Base-by-base conservation (phyloP, 2,329 filamentous ascomycete species). In the Botrytis paeoniae region DNA sequence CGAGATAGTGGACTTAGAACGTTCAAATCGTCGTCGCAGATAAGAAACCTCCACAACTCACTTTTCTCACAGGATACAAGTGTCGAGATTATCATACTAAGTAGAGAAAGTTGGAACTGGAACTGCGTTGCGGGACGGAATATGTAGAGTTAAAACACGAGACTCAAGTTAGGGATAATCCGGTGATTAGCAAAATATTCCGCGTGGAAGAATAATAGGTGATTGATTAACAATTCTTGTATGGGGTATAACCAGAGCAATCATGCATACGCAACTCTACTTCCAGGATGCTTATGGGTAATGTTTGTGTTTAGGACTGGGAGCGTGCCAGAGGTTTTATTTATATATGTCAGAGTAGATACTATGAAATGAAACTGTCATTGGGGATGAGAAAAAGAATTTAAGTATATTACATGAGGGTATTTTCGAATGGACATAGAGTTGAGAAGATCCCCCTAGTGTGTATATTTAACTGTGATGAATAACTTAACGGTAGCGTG, bases 101-200 rank as follows among this genome's bases (percentile, higher is more conserved):
- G 14, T 10, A 43, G 22, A 37, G 35, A 3, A 37, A 37, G 37
- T 37, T 37, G 16, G 3, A 54, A 20, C 18, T 12, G 32, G 32
- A 16, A 14, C 12, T 7, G 5, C 5, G 22, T 8, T n/a, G 4
- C 2, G 25, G 14, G 12, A 32, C 7, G 48, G 2, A 14, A 9
- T 8, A 14, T 54, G 25, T 57, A 39, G 64, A 32, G n/a, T 29
- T n/a, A 25, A 45, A 1, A 29, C 32, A 32, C 22, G 18, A 54
- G 9, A 7, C 8, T 20, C 18, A 2, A 12, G 14, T 1, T 20
- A 29, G n/a, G 1, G 14, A 22, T 4, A 2, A 8, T n/a, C 25
- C 8, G 5, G 32, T 51, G 16, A 22, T 45, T 7, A 14, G 20
- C 20, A 3, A 5, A 22, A 29, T 1, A 20, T 32, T 43, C 1